Conservation (phyloP, 2,329 filamentous ascomycete species). For the Tolypocladium nubicola region DNA sequence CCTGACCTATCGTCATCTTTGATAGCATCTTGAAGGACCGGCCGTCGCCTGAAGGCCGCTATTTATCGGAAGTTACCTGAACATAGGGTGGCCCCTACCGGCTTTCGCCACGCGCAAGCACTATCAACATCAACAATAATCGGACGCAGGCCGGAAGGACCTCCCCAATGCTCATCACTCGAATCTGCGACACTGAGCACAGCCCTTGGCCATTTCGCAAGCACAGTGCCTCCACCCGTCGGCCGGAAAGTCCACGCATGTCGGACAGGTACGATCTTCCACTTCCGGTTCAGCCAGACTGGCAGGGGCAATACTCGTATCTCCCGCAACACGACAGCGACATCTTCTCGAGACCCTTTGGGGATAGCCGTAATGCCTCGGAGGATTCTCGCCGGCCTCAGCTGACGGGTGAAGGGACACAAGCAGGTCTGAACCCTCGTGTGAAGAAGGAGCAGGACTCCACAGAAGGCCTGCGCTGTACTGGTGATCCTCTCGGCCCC, state of each 20-base stretch:
- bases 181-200: slow-evolving; percentile 41
- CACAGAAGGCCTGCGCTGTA: neutral
- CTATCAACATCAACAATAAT: neutral
- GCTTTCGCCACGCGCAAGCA: neutral
- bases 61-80: neutral
- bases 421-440: neutral
- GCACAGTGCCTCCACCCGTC: slow-evolving; percentile 35
- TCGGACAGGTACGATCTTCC: slow-evolving; percentile 43
- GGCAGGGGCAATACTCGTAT: slow-evolving; percentile 45
- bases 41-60: neutral
- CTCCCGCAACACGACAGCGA: slow-evolving; percentile 32
- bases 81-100: neutral
- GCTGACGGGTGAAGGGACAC: neutral
- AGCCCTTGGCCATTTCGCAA: slow-evolving; percentile 45
- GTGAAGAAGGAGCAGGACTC: neutral
- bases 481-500: neutral
- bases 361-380: slow-evolving; percentile 13
- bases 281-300: slow-evolving; percentile 43
- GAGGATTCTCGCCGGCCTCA: neutral
- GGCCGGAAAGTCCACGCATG: slow-evolving; percentile 42
- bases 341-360: slow-evolving; percentile 34
- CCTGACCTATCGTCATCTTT: neutral
- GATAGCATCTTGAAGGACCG: neutral
- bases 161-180: slow-evolving; percentile 46
- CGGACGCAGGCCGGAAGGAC: neutral